Base-by-base conservation (phyloP, 2,329 filamentous ascomycete species). In the Fusarium acutatum region DNA sequence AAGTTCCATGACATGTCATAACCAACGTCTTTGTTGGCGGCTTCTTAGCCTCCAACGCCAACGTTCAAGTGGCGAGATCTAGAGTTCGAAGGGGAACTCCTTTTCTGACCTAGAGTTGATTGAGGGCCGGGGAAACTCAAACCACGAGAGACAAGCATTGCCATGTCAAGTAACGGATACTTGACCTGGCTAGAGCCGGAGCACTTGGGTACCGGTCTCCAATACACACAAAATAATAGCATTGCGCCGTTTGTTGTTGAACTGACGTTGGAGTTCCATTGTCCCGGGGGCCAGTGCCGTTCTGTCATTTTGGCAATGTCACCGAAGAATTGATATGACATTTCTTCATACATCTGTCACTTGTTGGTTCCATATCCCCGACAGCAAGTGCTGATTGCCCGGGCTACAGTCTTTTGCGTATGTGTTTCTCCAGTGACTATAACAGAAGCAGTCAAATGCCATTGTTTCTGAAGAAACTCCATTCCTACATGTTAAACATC, bases 1-100 rank as follows among this genome's bases (percentile, higher is more conserved):
- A 46, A 53, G 32, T 52, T 65, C 44, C 35, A 37, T 59, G 59
- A 65, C 67, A 46, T 52, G 46, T 69, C 67, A 65, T 40, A 69
- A 58, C 40, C 38, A 67, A 50, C 50, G 62, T 47, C 38, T 60
- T 38, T 22, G 37, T 20, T 50, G 50, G 46, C 47, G 49, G 49
- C 50, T 56, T 47, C 34, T 60, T 41, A 28, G 40, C 22, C 28
- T 56, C 47, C 30, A 56, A 60, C 35, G 37, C 34, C 43, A 60
- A 60, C 32, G 34, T n/a, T 30, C 13, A 32, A 60, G 58, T 60
- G 47, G 58, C 26, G 30, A 60, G 63, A 37, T 60, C 34, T 46
- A 53, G 26, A 67, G 18, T 32, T 28, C n/a, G 34, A 46, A 46
- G 57, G 63, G 49, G 40, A 47, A 64, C 70, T 72, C 69, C 69